Percentiles rank a stretch among this genome's conserved stretches.
Conservation (phyloP, 495 filamentous ascomycete species). For the Echria macrotheca region DNA sequence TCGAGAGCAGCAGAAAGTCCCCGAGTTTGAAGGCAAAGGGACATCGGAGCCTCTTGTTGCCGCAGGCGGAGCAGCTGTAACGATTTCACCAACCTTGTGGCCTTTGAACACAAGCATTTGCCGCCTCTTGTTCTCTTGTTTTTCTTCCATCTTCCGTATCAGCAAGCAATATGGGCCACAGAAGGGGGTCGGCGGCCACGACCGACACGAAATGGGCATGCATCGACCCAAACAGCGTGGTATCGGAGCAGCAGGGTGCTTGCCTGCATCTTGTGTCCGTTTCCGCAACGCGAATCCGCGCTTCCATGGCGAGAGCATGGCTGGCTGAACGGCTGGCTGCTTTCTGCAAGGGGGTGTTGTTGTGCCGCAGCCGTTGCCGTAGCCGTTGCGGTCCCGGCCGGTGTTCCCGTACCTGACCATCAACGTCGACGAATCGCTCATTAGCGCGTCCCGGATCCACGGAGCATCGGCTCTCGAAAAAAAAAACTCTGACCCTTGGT, state of each 20-base stretch:
- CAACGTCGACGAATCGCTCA: background rate
- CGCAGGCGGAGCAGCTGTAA: slow-evolving; percentile 12
- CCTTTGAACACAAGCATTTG: slow-evolving; percentile 18
- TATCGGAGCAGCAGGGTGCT: background rate
- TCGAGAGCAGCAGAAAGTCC: slow-evolving; percentile 4
- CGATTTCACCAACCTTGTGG: slow-evolving; percentile 25
- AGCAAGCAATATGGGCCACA: background rate
- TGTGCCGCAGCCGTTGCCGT: slow-evolving; percentile 1
- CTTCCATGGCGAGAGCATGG: background rate
- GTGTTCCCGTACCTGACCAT: background rate
- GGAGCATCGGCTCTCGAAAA: too few relatives aligned
- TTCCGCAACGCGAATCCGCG: background rate
- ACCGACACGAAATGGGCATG: slow-evolving; percentile 6
- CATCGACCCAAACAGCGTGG: background rate
- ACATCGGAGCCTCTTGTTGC: too few relatives aligned
- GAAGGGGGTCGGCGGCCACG: slow-evolving; percentile 5
- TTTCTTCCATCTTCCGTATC: background rate
- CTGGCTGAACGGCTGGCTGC: background rate
- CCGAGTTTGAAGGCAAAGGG: background rate
- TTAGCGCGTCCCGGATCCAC: too few relatives aligned
- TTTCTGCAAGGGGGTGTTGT: slow-evolving; percentile 11
- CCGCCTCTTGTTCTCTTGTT: background rate
- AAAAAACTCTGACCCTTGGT: too few relatives aligned
- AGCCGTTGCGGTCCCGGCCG: slow-evolving; percentile 8
- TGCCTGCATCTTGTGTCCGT: background rate